phyloP scores from a whole-genome alignment of 768 basidiomycete species.

The Auricularia sp. region DNA sequence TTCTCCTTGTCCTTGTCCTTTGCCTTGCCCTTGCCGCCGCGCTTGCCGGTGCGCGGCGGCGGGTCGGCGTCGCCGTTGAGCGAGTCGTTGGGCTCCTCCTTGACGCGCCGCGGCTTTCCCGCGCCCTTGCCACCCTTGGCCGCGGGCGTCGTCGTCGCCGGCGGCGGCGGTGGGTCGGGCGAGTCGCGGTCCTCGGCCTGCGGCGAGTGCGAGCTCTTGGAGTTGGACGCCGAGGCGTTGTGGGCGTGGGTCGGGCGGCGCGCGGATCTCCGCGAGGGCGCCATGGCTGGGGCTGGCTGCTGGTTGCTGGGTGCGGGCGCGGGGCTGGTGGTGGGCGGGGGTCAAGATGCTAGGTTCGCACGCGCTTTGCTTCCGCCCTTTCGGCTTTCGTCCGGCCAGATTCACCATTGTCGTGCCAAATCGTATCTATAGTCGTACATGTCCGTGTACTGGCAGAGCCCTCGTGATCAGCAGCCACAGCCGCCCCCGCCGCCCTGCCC shows the following conservation, averaged over 20 bases:
- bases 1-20: neutral
- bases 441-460: neutral
- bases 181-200: neutral
- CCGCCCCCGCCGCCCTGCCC: neutral
- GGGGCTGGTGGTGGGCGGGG: neutral
- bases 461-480: neutral
- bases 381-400: too few relatives aligned
- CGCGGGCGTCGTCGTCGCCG: neutral
- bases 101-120: neutral
- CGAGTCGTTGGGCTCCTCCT: constrained; percentile 1
- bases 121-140: neutral
- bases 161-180: neutral
- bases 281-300: neutral
- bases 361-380: too few relatives aligned
- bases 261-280: neutral
- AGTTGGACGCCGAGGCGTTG: neutral
- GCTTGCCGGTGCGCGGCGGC: neutral
- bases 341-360: neutral
- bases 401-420: too few relatives aligned
- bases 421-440: too few relatives aligned
- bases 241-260: neutral
- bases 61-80: neutral
- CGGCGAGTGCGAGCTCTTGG: constrained; percentile 2
- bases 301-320: neutral
- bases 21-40: neutral